These are phyloP conservation scores for Candida maris DNA, from an alignment of 805 yeast species.

Conservation along the genomic window DNA sequence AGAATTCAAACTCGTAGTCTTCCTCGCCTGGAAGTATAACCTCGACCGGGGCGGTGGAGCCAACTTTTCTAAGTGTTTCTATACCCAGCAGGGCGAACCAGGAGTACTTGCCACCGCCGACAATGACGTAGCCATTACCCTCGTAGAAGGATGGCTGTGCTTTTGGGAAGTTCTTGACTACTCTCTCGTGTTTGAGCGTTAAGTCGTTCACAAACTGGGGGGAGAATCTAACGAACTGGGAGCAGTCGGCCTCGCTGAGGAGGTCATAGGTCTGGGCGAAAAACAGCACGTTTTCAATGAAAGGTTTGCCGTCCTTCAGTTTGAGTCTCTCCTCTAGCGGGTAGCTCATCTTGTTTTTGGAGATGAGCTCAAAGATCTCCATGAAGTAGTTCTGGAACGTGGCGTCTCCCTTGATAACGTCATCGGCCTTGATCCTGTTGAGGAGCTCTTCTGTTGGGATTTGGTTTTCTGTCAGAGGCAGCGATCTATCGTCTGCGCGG, in stretches of 20 bases:
- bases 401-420: slow-evolving; percentile 30
- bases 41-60: slow-evolving; percentile 74
- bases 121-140: slow-evolving; percentile 57
- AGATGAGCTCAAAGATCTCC: slow-evolving; percentile 30
- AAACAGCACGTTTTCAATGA: slow-evolving; percentile 30
- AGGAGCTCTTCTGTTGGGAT: slow-evolving; percentile 28
- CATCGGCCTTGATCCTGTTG: slow-evolving; percentile 25
- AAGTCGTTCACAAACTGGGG: slow-evolving; percentile 31
- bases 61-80: slow-evolving; percentile 59
- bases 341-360: slow-evolving; percentile 27
- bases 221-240: slow-evolving; percentile 27
- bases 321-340: slow-evolving; percentile 30
- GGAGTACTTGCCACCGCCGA: slow-evolving; percentile 78
- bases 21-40: slow-evolving; percentile 68
- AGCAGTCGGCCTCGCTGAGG: slow-evolving; percentile 27
- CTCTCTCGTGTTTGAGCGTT: slow-evolving; percentile 30
- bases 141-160: slow-evolving; percentile 27
- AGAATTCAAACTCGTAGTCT: slow-evolving; percentile 70
- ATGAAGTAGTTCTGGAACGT: slow-evolving; percentile 31
- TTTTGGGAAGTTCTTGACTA: slow-evolving; percentile 28
- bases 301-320: slow-evolving; percentile 31
- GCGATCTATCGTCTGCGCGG: slow-evolving; percentile 26
- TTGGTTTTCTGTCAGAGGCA: slow-evolving; percentile 24
- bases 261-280: slow-evolving; percentile 25
- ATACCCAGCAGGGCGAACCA: slow-evolving; percentile 68